Percentiles rank a stretch among this genome's conserved stretches.
Evolutionary conservation across 1,139 yeast genomes (phyloP).

Genomic region (Kurtzmaniella quercitrusa): DNA sequence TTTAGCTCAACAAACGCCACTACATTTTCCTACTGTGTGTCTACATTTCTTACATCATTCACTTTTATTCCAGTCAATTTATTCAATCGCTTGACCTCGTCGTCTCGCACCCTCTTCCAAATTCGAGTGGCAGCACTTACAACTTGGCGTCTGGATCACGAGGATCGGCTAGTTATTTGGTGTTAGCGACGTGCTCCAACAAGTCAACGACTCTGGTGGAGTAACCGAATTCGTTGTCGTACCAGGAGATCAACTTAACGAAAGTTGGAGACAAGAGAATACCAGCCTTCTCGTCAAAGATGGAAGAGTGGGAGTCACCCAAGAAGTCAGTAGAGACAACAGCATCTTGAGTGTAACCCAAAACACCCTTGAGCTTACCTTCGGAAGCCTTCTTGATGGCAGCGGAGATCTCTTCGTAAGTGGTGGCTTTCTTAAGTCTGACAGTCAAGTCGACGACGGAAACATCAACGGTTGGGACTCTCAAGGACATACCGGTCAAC

Average conservation of each 20-base stretch:
- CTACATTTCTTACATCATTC: too few species aligned
- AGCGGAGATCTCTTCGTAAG: constrained; percentile 72
- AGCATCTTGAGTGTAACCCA: constrained; percentile 83
- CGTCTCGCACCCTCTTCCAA: constrained; percentile 4
- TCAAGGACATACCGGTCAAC: constrained; percentile 84
- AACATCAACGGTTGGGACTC: constrained; percentile 85
- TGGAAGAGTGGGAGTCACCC: constrained; percentile 73
- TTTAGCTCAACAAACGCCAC: too few species aligned
- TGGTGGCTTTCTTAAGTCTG: constrained; percentile 62
- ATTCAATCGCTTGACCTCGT: background rate
- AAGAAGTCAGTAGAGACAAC: constrained; percentile 84
- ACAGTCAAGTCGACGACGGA: constrained; percentile 53
- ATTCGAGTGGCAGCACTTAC: constrained; percentile 4
- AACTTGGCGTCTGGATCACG: constrained; percentile 10
- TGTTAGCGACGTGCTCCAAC: constrained; percentile 66
- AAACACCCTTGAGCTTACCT: constrained; percentile 67
- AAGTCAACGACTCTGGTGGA: constrained; percentile 89
- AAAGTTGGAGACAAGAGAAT: constrained; percentile 76
- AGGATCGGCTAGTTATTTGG: constrained; percentile 20
- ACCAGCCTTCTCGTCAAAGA: constrained; percentile 84
- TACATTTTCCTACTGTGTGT: too few species aligned
- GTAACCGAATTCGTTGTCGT: constrained; percentile 91
- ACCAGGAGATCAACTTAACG: constrained; percentile 85
- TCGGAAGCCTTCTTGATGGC: constrained; percentile 68
- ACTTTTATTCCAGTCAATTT: background rate